Percentiles rank a stretch among this genome's conserved stretches.
Evolutionary conservation across 1,284 basidiomycete species (phyloP).

Genomic region (Leucoagaricus sp.): DNA sequence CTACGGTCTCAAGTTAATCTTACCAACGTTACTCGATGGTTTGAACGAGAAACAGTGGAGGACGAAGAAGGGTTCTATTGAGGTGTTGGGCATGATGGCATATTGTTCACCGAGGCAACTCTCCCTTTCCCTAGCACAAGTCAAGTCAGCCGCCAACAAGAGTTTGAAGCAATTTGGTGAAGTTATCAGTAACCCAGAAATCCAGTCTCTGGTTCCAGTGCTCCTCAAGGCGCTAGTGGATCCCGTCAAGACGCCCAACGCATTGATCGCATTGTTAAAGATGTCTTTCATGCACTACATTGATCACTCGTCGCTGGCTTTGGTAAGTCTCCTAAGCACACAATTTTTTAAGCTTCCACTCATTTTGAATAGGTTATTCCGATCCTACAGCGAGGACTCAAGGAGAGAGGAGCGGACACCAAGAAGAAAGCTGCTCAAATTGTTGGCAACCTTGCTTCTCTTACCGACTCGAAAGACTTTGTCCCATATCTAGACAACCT

Average conservation of each 20-base stretch:
- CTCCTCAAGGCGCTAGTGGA: conserved; percentile 97
- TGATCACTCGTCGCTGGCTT: conserved; percentile 95
- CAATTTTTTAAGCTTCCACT: not conserved
- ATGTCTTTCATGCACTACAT: conserved; percentile 99
- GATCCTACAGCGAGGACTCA: conserved; percentile 92
- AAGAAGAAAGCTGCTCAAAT: conserved; percentile 98
- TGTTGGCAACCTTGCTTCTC: conserved; percentile 92
- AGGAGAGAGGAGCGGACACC: conserved; percentile 89
- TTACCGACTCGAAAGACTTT: conserved; percentile 96
- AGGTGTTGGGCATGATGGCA: conserved; percentile 98
- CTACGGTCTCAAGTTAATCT: conserved; percentile 93
- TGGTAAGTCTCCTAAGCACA: conserved; percentile 52
- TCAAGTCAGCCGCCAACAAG: conserved; percentile 90
- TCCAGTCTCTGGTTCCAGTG: conserved; percentile 89
- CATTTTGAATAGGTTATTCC: conserved; percentile 74
- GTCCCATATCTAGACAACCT: conserved; percentile 92
- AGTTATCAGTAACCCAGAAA: conserved; percentile 93
- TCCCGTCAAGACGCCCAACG: conserved; percentile 88
- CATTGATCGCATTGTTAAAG: conserved; percentile 83
- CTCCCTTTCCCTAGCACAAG: conserved; percentile 94
- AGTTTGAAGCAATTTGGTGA: conserved; percentile 98
- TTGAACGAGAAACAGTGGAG: conserved; percentile 99
- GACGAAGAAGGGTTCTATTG: conserved; percentile 97
- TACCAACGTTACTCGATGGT: conserved; percentile 89
- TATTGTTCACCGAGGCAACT: conserved; percentile 97